Base-by-base conservation (phyloP, 169 alveolate genomes). In the Plasmodium ovale region DNA sequence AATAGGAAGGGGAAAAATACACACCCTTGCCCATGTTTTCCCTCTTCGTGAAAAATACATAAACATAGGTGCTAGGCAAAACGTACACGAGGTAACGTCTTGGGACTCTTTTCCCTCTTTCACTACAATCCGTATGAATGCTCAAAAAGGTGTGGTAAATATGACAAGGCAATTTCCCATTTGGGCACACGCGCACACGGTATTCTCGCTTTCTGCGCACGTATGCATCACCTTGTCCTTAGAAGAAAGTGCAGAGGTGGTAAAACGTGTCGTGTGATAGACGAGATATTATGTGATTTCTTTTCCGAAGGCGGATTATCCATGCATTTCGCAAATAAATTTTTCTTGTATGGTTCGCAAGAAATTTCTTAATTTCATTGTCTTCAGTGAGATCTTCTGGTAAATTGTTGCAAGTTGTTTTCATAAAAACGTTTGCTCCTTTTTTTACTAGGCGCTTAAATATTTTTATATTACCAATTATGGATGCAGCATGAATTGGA, bases 401-500 rank as follows among this genome's bases (percentile, higher is more conserved):
- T 37, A 54, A 64, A 42, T 79, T 79, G 16, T 62, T 47, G 35
- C 89, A 58, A 0, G 47, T 56, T 1, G 89, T 79, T 79, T 16
- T 79, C 62, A 42, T 42, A 21, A 47, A 79, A 21, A 79, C 16
- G 19, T 79, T 79, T 64, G 89, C 89, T 62, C 89, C 89, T 33
- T 44, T 79, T 0, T 54, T 25, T 14, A 79, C 42, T 35, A 79
- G 25, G 27, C 49, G 19, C 27, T 79, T 53, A 64, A 79, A 79
- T 29, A 79, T 79, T 62, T 29, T 79, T 6, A 79, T 33, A 64
- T 79, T 79, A 1, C 89, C 89, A 4, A 82, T 42, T 37, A 79
- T 51, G 35, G 89, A 31, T n/a, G 89, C 89, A 35, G 89, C 89
- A 42, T 79, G 89, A 16, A 79, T 79, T n/a, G 89, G 89, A 39